Evolutionary conservation across 768 basidiomycete genomes (phyloP).

Genomic region (Chalciporus chontae): DNA sequence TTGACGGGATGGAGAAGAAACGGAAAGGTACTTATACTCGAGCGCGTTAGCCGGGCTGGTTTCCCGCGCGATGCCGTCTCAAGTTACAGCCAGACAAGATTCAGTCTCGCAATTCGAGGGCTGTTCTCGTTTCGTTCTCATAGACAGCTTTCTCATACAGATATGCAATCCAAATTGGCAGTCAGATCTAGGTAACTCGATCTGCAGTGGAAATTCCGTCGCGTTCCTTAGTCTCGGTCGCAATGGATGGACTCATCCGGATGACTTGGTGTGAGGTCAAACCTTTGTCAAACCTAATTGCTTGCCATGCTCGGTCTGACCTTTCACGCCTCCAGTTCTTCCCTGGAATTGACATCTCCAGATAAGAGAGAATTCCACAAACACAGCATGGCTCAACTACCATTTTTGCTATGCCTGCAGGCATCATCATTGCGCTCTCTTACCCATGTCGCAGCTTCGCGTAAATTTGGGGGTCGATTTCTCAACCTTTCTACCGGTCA

Average conservation of each 20-base stretch:
- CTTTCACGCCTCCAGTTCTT: neutral
- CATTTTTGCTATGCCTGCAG: slow-evolving; percentile 21
- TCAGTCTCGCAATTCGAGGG: neutral
- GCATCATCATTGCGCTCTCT: slow-evolving; percentile 8
- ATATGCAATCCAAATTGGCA: neutral
- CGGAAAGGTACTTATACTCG: slow-evolving; percentile 14
- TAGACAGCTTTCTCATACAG: neutral
- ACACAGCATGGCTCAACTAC: slow-evolving; percentile 1
- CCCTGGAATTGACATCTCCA: slow-evolving; percentile 12
- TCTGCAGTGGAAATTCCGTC: slow-evolving; percentile 6
- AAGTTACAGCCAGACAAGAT: slow-evolving; percentile 1
- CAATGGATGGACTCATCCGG: slow-evolving; percentile 7
- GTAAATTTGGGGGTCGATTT: slow-evolving; percentile 29
- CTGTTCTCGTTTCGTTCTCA: slow-evolving; percentile 12
- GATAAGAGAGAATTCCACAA: slow-evolving; percentile 13
- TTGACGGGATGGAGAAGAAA: slow-evolving; percentile 2
- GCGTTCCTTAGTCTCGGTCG: slow-evolving; percentile 12
- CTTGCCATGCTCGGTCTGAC: too few species aligned
- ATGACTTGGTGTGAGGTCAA: too few species aligned
- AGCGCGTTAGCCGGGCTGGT: slow-evolving; percentile 11
- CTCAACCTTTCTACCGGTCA: slow-evolving; percentile 3
- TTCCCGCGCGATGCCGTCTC: slow-evolving; percentile 18
- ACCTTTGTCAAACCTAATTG: too few species aligned
- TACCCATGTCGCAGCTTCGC: slow-evolving; percentile 20
- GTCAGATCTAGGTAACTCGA: slow-evolving; percentile 7